phyloP scores from a whole-genome alignment of 2,329 filamentous ascomycete species.

The Alternaria ethzedia region DNA sequence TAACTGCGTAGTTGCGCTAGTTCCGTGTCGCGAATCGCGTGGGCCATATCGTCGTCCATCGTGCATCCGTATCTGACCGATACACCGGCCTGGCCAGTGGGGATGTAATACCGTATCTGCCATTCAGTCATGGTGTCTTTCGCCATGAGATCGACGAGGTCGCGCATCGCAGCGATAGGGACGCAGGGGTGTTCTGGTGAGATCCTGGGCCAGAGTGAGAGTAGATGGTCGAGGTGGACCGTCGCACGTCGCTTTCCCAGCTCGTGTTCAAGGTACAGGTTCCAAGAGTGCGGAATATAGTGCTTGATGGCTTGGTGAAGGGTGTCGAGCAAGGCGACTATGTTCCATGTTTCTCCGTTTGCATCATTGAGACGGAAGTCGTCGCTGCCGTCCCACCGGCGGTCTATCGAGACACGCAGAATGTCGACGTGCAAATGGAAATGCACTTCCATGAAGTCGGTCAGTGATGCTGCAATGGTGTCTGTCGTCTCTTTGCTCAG shows the following conservation, averaged over 20 bases:
- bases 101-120: slow-evolving; percentile 4
- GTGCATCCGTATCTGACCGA: background rate
- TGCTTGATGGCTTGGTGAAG: background rate
- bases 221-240: slow-evolving; percentile 8
- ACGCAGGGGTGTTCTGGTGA: background rate
- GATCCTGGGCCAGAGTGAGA: slow-evolving; percentile 6
- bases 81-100: background rate
- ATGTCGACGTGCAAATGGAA: slow-evolving; percentile 7
- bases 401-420: background rate
- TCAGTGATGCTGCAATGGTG: slow-evolving; percentile 2
- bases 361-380: background rate
- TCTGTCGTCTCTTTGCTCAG: background rate
- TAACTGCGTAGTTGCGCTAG: background rate
- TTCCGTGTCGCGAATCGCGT: background rate
- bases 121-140: slow-evolving; percentile 7
- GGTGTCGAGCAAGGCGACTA: background rate
- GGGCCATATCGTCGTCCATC: background rate
- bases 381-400: background rate
- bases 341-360: background rate
- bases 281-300: background rate
- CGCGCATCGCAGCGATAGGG: background rate
- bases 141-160: background rate
- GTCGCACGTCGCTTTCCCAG: background rate
- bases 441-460: background rate
- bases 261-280: background rate